Percentiles rank a stretch among this genome's conserved stretches.
phyloP scores from a whole-genome alignment of 352 stramenopile genomes.

The Discostella stelligera region DNA sequence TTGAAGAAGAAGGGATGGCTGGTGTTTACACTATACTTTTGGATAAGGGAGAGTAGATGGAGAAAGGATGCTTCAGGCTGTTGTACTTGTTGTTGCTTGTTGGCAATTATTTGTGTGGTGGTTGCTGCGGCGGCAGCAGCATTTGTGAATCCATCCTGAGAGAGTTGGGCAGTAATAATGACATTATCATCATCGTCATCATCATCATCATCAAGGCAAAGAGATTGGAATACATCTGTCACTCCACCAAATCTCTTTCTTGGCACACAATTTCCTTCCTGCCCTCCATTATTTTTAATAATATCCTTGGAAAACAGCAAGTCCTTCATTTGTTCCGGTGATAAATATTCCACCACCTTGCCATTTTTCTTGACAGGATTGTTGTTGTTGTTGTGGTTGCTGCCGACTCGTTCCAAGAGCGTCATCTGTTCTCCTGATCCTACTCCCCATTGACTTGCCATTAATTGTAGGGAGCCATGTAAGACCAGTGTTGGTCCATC shows the following conservation, averaged over 20 bases:
- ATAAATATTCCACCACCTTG: slow-evolving; percentile 33
- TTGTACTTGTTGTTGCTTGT: not conserved
- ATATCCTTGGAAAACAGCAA: slow-evolving; percentile 24
- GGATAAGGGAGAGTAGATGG: slow-evolving; percentile 25
- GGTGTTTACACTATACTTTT: slow-evolving; percentile 57
- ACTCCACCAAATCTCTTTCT: not conserved
- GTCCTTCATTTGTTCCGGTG: slow-evolving; percentile 24
- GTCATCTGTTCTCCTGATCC: not conserved
- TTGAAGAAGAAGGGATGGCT: slow-evolving; percentile 68
- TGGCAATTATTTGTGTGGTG: not conserved
- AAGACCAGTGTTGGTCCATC: slow-evolving; percentile 38
- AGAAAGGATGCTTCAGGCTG: slow-evolving; percentile 17
- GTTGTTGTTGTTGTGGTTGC: too few species aligned
- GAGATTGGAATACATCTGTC: not conserved
- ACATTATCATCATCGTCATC: not conserved
- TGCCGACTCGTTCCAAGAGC: too few species aligned
- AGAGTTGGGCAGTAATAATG: too few species aligned
- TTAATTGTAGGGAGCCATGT: slow-evolving; percentile 23
- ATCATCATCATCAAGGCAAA: slow-evolving; percentile 9
- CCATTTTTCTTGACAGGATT: not conserved
- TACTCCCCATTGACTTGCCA: slow-evolving; percentile 28
- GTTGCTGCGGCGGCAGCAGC: too few species aligned
- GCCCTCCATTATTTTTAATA: too few species aligned
- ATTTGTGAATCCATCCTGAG: too few species aligned
- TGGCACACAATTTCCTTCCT: not conserved